Conservation (phyloP, 176 grass and related monocot species). For the Cenchrus americanus region DNA sequence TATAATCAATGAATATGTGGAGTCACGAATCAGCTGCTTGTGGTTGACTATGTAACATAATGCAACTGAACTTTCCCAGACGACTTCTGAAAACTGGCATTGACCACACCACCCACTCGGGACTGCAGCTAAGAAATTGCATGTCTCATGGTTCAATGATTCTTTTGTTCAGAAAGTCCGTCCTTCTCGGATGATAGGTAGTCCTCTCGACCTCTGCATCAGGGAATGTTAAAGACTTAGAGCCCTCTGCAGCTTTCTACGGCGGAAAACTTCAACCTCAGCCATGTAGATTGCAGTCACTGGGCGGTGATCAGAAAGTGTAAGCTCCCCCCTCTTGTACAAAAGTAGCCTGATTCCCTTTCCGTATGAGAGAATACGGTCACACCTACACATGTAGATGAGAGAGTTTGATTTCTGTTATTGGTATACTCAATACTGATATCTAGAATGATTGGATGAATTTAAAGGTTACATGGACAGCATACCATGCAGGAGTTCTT, state of each 20-base stretch:
- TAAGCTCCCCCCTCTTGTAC: slow-evolving; percentile 71
- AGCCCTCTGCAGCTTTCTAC: slow-evolving; percentile 67
- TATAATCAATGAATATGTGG: neutral
- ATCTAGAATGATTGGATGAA: slow-evolving; percentile 9
- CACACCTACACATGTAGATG: slow-evolving; percentile 63
- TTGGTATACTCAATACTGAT: neutral
- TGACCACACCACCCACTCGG: neutral
- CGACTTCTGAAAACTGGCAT: neutral
- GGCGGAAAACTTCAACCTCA: slow-evolving; percentile 65
- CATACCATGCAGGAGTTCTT: slow-evolving; percentile 95
- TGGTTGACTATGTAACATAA: neutral
- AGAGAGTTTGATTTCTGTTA: neutral
- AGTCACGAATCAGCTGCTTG: neutral
- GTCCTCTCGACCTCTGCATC: slow-evolving; percentile 56
- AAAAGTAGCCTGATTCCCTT: slow-evolving; percentile 68
- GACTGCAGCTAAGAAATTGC: slow-evolving; percentile 7
- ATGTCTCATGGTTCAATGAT: neutral
- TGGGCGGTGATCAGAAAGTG: slow-evolving; percentile 80
- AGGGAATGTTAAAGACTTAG: slow-evolving; percentile 65
- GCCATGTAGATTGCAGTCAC: slow-evolving; percentile 65
- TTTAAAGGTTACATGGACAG: neutral
- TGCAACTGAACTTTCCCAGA: neutral
- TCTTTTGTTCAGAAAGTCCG: neutral
- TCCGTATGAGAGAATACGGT: slow-evolving; percentile 78
- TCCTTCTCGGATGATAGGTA: neutral